Percentiles rank a stretch among this genome's conserved stretches.
Conservation (phyloP, 768 basidiomycete genomes). For the Kwoniella shandongensis region DNA sequence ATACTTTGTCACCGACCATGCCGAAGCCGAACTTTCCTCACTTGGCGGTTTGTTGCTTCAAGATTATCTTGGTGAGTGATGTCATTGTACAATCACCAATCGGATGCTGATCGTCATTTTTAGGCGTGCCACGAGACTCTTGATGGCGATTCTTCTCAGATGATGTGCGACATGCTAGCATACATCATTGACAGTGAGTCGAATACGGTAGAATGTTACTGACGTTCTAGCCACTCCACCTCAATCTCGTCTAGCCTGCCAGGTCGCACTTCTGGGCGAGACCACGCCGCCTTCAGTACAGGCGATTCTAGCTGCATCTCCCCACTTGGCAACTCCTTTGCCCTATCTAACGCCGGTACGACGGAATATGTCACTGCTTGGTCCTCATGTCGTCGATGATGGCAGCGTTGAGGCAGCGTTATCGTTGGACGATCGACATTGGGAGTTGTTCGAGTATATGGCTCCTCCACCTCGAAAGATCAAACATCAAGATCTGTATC, state of each 20-base stretch:
- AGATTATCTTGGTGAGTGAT: slow-evolving; percentile 32
- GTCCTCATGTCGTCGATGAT: slow-evolving; percentile 1
- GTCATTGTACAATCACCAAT: background rate
- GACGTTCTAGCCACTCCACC: slow-evolving; percentile 28
- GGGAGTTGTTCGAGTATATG: slow-evolving; percentile 46
- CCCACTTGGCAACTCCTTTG: slow-evolving; percentile 14
- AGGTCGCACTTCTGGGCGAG: slow-evolving; percentile 34
- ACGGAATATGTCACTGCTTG: slow-evolving; percentile 22
- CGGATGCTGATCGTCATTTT: background rate
- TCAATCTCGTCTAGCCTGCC: slow-evolving; percentile 26
- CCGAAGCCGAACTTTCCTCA: slow-evolving; percentile 39
- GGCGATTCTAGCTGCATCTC: slow-evolving; percentile 5
- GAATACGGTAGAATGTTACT: background rate
- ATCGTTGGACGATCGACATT: slow-evolving; percentile 39
- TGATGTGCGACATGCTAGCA: slow-evolving; percentile 30
- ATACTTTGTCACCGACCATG: slow-evolving; percentile 10
- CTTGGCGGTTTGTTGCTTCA: slow-evolving; percentile 26
- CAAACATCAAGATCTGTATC: slow-evolving; percentile 29
- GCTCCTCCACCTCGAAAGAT: slow-evolving; percentile 14
- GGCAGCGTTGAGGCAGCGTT: slow-evolving; percentile 11
- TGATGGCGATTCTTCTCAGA: background rate
- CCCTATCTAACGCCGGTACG: slow-evolving; percentile 28
- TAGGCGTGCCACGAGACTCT: slow-evolving; percentile 11
- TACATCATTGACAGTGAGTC: slow-evolving; percentile 42
- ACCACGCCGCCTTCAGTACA: slow-evolving; percentile 17